Evolutionary conservation across 306 rosid species (phyloP), one percentile per base, ranked within the genome.

Genomic region (Quercus variabilis): DNA sequence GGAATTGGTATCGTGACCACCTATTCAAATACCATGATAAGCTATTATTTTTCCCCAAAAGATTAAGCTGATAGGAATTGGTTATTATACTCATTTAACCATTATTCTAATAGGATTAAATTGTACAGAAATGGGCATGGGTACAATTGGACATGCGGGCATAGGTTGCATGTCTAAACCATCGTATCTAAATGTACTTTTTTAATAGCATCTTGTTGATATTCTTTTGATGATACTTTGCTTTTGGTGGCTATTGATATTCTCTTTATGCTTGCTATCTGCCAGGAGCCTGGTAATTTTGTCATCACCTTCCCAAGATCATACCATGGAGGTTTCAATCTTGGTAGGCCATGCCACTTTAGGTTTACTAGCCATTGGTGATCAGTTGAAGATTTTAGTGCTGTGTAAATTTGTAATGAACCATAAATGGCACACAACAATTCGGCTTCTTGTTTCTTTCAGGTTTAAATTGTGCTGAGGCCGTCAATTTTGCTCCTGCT

Each of bases 381-480:
- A n/a, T 83, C 60, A 73, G 31, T 80, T 74, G 78, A 58, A 58
- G 65, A 62, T 26, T 64, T 28, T 73, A 18, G 65, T 76, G 54
- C 64, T 62, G 75, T 58, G 13, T 55, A 19, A 49, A 65, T 74
- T 71, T 73, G 71, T 74, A 26, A 21, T 67, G 55, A 76, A 33
- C 41, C 73, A 77, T 70, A 41, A 60, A 20, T 76, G 65, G 26
- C 18, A 71, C 19, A 5, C 73, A 57, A 79, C 55, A 25, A 64
- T 63, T 74, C 25, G 25, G 73, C 73, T 81, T 78, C 72, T 76
- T 56, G 82, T 80, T 70, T 7, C 72, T 88, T 73, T 78, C 87
- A 94, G 99, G 99, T 80, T 88, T 92, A 81, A 94, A 94, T 88
- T 94, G 99, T 78, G 97, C 99, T 20, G 99, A 94, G 91, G 99